These are phyloP conservation scores for Arachnomyces sp. DNA, from an alignment of 2,329 filamentous ascomycete genomes.

Conservation along the genomic window DNA sequence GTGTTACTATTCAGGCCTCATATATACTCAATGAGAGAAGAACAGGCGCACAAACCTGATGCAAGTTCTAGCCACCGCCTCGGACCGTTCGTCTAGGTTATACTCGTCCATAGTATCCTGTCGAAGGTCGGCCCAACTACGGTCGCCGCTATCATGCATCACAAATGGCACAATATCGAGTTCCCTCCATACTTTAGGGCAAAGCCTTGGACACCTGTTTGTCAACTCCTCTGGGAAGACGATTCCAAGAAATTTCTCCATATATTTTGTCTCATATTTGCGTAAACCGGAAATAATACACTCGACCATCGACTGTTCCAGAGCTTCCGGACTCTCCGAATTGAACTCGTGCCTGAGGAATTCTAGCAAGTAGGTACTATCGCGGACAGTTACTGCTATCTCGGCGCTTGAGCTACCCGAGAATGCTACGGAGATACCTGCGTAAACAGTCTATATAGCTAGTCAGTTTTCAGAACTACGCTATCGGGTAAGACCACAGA, in stretches of 20 bases:
- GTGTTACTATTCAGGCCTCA: not conserved
- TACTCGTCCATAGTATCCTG: conserved; percentile 25
- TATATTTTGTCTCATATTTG: conserved; percentile 55
- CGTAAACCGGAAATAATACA: conserved; percentile 51
- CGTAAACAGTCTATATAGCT: conserved; percentile 31
- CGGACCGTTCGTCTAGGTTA: conserved; percentile 67
- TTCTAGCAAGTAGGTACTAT: conserved; percentile 66
- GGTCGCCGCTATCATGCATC: conserved; percentile 35
- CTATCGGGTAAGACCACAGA: not conserved
- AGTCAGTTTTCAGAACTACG: not conserved
- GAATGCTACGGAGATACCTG: conserved; percentile 26
- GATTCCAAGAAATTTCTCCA: conserved; percentile 66
- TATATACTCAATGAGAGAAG: not conserved
- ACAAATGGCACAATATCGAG: conserved; percentile 68
- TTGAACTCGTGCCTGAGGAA: conserved; percentile 53
- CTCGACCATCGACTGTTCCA: conserved; percentile 45
- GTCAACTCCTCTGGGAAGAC: conserved; percentile 57
- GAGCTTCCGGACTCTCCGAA: conserved; percentile 25
- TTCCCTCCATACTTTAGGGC: conserved; percentile 65
- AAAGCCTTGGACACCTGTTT: conserved; percentile 55
- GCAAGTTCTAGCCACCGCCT: conserved; percentile 72
- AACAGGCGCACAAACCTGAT: conserved; percentile 48
- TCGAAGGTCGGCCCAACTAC: conserved; percentile 8
- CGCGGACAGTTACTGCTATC: conserved; percentile 62
- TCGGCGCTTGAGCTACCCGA: conserved; percentile 18